Evolutionary conservation across 106 monocot genomes (phyloP).

Genomic region (Platanthera zijinensis): DNA sequence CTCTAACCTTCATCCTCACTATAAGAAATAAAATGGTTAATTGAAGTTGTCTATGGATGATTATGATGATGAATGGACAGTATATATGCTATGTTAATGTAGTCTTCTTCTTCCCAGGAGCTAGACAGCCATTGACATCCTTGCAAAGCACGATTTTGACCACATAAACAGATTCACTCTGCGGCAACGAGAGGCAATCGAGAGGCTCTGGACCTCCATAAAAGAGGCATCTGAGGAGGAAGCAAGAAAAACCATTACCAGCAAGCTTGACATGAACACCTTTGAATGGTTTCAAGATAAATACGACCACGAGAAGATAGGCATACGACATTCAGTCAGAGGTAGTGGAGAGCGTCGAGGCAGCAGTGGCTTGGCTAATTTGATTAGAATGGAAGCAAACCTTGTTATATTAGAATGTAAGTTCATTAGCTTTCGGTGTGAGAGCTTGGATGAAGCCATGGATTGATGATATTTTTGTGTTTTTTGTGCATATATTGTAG

Average conservation of each 20-base stretch:
- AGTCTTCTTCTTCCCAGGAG: conserved; percentile 40
- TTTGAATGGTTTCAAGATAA: conserved; percentile 92
- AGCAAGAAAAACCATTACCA: conserved; percentile 83
- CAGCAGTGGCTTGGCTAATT: conserved; percentile 80
- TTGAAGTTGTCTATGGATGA: not conserved
- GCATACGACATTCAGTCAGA: conserved; percentile 72
- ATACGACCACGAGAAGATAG: conserved; percentile 80
- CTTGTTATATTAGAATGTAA: no score
- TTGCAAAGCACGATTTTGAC: conserved; percentile 88
- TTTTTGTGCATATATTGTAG: no score
- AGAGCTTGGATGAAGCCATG: no score
- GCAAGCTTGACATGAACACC: conserved; percentile 90
- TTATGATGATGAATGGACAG: not conserved
- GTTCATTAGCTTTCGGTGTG: no score
- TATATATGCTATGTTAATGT: not conserved
- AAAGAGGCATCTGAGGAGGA: conserved; percentile 70
- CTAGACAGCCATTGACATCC: conserved; percentile 84
- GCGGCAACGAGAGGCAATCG: conserved; percentile 71
- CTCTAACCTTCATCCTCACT: no score
- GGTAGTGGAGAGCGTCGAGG: conserved; percentile 63
- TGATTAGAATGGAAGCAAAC: not conserved
- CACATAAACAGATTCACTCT: conserved; percentile 53
- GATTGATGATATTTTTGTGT: no score
- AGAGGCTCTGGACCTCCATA: conserved; percentile 85
- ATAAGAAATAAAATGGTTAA: not conserved